phyloP scores from a whole-genome alignment of 2,329 filamentous ascomycete genomes.

The Stagonosporopsis vannaccii region DNA sequence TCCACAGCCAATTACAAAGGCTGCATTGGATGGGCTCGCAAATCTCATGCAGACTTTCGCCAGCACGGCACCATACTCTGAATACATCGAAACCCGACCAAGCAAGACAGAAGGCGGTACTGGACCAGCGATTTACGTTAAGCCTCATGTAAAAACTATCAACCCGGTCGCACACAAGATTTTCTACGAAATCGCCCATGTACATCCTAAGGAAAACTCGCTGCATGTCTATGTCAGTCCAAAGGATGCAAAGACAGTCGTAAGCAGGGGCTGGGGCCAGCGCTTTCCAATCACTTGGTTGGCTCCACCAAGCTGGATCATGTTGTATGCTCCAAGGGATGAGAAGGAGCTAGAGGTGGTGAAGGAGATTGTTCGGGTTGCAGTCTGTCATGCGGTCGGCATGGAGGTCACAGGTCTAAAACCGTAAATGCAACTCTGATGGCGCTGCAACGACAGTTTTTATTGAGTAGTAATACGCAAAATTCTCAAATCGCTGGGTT shows the following conservation, averaged over 20 bases:
- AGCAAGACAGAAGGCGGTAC: slow-evolving; percentile 44
- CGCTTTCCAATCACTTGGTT: slow-evolving; percentile 56
- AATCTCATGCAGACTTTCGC: slow-evolving; percentile 36
- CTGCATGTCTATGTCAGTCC: slow-evolving; percentile 83
- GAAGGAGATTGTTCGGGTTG: slow-evolving; percentile 74
- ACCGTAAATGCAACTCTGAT: background rate
- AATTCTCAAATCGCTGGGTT: background rate
- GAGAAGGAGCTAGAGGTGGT: slow-evolving; percentile 72
- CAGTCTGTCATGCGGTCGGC: slow-evolving; percentile 68
- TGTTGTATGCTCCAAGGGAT: slow-evolving; percentile 82
- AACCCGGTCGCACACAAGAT: slow-evolving; percentile 41
- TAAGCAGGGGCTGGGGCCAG: slow-evolving; percentile 80
- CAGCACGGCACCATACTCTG: slow-evolving; percentile 22
- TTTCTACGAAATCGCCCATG: slow-evolving; percentile 59
- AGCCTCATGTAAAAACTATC: slow-evolving; percentile 31
- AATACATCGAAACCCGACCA: slow-evolving; percentile 29
- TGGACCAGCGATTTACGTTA: slow-evolving; percentile 42
- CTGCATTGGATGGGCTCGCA: slow-evolving; percentile 25
- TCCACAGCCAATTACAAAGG: slow-evolving; percentile 30
- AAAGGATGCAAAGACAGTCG: slow-evolving; percentile 73
- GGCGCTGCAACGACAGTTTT: background rate
- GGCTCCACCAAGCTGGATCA: slow-evolving; percentile 50
- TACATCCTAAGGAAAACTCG: slow-evolving; percentile 77
- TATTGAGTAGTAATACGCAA: too few relatives aligned
- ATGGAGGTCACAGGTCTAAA: slow-evolving; percentile 22